Evolutionary conservation across 2,329 filamentous ascomycete species (phyloP), one percentile per base, ranked within the genome.

Genomic region (Coniochaeta prunicola): DNA sequence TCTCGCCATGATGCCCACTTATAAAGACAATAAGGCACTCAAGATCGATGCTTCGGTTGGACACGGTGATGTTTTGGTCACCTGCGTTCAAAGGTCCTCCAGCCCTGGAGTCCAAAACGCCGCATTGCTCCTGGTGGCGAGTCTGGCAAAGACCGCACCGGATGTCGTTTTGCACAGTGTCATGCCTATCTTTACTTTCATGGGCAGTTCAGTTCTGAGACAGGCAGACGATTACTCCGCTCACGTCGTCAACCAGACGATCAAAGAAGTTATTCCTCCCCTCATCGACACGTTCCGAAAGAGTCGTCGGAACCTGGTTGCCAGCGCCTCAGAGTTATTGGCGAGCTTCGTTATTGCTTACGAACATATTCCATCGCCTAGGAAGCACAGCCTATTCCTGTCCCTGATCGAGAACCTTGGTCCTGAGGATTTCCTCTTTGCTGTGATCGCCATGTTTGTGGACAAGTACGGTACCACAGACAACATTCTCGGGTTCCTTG

Each of bases 111-210:
- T 99, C 7, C 96, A 97, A 70, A 97, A 96, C 69, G 87, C 89
- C 6, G 92, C 94, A 4, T 80, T 99, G 15, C 83, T 97, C 9
- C 79, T 99, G 28, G 90, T 97, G 59, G 92, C 93, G 26, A 89
- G 87, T 59, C 80, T 99, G 42, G 93, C 94, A 24, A 88, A 88
- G 40, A 90, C 92, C 64, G 91, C 91, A 0, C 94, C 96, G 0
- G 92, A 96, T 70, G 78, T 96, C 54, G 91, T 99, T 3, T 80
- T 99, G 59, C 93, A 99, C 74, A 97, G 92, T 66, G 91, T 99
- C 58, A 99, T 99, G 94, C 94, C 94, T 13, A 93, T 99, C 57
- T 99, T 99, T 75, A 97, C 94, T 0, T 97, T 97, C 70, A 97
- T 97, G 88, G 92, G 93, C 45, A 89, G 88, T 48, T 96, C 91